Percentiles rank a stretch among this genome's conserved stretches.
phyloP scores from a whole-genome alignment of 1,139 yeast genomes.

The Blastobotrys indianensis region DNA sequence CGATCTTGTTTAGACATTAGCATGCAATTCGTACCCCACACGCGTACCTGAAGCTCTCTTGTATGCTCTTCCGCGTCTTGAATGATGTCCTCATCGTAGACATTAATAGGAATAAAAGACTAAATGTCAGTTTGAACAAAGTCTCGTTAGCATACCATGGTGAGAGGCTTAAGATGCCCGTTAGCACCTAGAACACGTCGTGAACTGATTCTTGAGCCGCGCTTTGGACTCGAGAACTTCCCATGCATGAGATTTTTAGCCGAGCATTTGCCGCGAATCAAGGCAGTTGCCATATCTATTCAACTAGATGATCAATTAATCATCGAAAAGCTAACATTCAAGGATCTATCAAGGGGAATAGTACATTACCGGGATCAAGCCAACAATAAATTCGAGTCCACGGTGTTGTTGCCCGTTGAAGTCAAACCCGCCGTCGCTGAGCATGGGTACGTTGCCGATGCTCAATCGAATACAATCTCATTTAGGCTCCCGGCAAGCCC shows the following conservation, averaged over 20 bases:
- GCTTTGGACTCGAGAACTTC: background rate
- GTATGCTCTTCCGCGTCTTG: slow-evolving; percentile 81
- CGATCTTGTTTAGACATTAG: slow-evolving; percentile 44
- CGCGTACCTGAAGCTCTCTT: slow-evolving; percentile 55
- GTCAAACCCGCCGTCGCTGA: slow-evolving; percentile 19
- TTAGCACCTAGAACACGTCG: background rate
- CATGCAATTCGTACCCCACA: background rate
- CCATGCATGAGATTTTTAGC: slow-evolving; percentile 17
- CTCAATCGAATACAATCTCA: slow-evolving; percentile 15
- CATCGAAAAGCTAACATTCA: slow-evolving; percentile 18
- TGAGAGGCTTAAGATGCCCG: background rate
- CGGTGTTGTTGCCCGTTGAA: slow-evolving; percentile 22
- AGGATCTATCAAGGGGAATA: slow-evolving; percentile 15
- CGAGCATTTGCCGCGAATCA: slow-evolving; percentile 33
- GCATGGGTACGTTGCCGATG: slow-evolving; percentile 12
- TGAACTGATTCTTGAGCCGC: background rate
- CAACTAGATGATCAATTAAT: slow-evolving; percentile 17
- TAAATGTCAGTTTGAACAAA: slow-evolving; percentile 36
- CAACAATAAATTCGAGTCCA: background rate
- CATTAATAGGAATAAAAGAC: slow-evolving; percentile 72
- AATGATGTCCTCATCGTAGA: slow-evolving; percentile 62
- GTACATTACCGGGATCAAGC: slow-evolving; percentile 14
- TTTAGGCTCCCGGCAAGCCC: slow-evolving; percentile 25
- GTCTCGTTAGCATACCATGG: background rate
- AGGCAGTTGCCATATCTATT: slow-evolving; percentile 25